Base-by-base conservation (phyloP, 2,329 filamentous ascomycete species). In the Trichoderma atrobrunneum region DNA sequence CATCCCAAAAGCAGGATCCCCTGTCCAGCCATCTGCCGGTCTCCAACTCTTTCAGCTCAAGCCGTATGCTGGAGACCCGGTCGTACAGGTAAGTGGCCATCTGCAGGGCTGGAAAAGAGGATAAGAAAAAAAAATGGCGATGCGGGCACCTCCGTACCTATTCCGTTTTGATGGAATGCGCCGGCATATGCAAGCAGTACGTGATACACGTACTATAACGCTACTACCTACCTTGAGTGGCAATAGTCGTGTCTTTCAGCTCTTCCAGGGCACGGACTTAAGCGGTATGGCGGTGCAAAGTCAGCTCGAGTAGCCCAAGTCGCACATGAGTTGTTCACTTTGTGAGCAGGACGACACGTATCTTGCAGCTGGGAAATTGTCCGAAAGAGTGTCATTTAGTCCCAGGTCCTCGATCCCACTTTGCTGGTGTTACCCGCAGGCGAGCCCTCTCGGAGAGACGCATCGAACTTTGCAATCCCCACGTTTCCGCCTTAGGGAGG, bases 401-500 rank as follows among this genome's bases (percentile, higher is more conserved):
- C 34, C 67, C 12, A 30, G 7, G 57, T 11, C 66, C 67, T 61
- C 21, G 34, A 62, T 70, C 30, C 28, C 57, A 70, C 67, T 28
- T 39, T 70, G 57, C 24, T 62, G 57, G 48, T 67, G 32, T 54
- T 59, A 39, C 51, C 51, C 30, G 48, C 57, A 64, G 61, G 36
- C 61, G 43, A 39, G 36, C 36, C 51, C 64, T 57, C 28, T 67
- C 48, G 64, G 48, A 62, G 21, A 62, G 48, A 51, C 39, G 56
- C 66, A 60, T 60, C 34, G 34, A 48, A 21, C 11, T 39, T 57
- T 36, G 64, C 24, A 70, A 70, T 62, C 67, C 34, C 57, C 67
- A 70, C 67, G 67, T 70, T 70, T 54, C 67, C 59, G 67, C 28
- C 28, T 70, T 70, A 62, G 67, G 57, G 67, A 62, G 36, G 59